These are phyloP conservation scores for Taphrina populina DNA, from an alignment of 1,139 yeast species.

Conservation along the genomic window DNA sequence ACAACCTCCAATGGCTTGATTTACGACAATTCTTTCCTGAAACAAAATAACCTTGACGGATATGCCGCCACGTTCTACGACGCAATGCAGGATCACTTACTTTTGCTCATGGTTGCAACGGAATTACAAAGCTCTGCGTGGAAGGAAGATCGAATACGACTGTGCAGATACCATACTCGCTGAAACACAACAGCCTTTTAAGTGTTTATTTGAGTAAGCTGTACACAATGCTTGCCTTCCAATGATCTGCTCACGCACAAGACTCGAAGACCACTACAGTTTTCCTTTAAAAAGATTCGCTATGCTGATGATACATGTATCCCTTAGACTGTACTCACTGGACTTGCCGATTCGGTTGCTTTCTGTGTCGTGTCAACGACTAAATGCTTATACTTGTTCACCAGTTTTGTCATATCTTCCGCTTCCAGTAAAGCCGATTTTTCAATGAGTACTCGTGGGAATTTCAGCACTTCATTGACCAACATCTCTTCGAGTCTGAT, in stretches of 20 bases:
- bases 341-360: no score
- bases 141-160: background rate
- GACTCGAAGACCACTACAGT: no score
- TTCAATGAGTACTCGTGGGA: conserved; percentile 27
- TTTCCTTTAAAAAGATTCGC: no score
- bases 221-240: no score
- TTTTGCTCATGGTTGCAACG: conserved; percentile 5
- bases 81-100: conserved; percentile 22
- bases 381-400: conserved; percentile 17
- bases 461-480: conserved; percentile 28
- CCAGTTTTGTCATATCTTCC: conserved; percentile 14
- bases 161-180: background rate
- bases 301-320: no score
- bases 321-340: no score
- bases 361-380: no score
- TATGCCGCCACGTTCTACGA: conserved; percentile 13
- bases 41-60: conserved; percentile 7
- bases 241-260: no score
- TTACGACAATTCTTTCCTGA: conserved; percentile 16
- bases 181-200: background rate
- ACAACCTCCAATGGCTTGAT: conserved; percentile 7
- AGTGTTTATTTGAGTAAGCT: background rate
- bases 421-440: conserved; percentile 16
- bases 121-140: conserved; percentile 4
- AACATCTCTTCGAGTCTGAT: conserved; percentile 25